Evolutionary conservation across 768 basidiomycete species (phyloP), one percentile per base, ranked within the genome.

Genomic region (Phylloporus rhodoxanthus): DNA sequence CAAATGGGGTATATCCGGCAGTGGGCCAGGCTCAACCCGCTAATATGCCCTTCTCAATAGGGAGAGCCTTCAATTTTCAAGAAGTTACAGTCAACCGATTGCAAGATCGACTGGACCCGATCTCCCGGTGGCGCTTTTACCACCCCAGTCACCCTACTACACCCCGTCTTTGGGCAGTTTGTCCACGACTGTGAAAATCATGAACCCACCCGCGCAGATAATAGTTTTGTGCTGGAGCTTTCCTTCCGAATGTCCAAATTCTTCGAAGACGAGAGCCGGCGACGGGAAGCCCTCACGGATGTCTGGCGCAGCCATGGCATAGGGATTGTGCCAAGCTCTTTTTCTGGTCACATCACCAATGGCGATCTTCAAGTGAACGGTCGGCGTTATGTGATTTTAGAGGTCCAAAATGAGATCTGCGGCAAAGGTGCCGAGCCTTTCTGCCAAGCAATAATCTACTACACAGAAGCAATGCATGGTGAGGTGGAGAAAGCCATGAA

Each of bases 341-440:
- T 37, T 28, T 4, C 10, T 19, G 23, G 42, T 23, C 47, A 56
- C 30, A 39, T 21, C 28, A 61, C 53, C 33, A 51, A 58, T 26
- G 54, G 48, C 8, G 55, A 46, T 41, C 57, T 61, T 20, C 50
- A 54, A 21, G 44, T 56, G 21, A 52, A 61, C 30, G 33, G 47
- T 43, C 54, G 43, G 45, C 44, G 51, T 43, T 51, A 53, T 53
- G 19, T 55, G 32, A 57, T 68, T 29, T 46, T 50, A 8, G 61
- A 64, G 46, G 32, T 26, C 15, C 17, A 42, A 26, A 23, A 21
- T 14, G 32, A 48, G 9, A n/a, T 34, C 21, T 9, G 40, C 60
- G 58, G 36, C 20, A 60, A 30, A 51, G 59, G 30, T 45, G 40
- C 64, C 25, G 61, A 69, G 36, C 65, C 68, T 11, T 52, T 58